These are phyloP conservation scores for Salix dunnii DNA, from an alignment of 345 rosid genomes.

Conservation along the genomic window DNA sequence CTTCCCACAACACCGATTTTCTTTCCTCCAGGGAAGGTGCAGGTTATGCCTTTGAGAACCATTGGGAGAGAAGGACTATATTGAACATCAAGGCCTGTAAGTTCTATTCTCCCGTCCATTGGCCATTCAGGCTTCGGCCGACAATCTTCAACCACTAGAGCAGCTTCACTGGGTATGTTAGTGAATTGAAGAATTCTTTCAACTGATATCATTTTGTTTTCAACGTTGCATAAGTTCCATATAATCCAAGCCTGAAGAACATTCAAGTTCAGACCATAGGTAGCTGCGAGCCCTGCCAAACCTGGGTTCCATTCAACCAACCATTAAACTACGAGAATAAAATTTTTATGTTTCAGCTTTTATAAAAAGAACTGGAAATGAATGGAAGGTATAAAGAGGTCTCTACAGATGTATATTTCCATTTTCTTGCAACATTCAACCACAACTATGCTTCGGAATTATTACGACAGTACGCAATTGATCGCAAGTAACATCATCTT, in stretches of 20 bases:
- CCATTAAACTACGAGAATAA: not conserved
- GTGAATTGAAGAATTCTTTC: conserved; percentile 69
- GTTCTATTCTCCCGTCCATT: conserved; percentile 42
- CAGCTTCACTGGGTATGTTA: conserved; percentile 53
- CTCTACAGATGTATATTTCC: not conserved
- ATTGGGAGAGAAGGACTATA: conserved; percentile 52
- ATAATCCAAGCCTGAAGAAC: conserved; percentile 78
- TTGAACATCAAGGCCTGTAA: conserved; percentile 47
- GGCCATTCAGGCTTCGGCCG: conserved; percentile 59
- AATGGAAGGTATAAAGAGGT: not conserved
- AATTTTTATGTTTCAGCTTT: not conserved
- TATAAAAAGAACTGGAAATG: not conserved
- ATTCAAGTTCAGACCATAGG: conserved; percentile 63
- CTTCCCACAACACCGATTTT: conserved; percentile 89
- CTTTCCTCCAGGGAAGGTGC: conserved; percentile 59
- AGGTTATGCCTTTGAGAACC: conserved; percentile 61
- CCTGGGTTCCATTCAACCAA: conserved; percentile 33
- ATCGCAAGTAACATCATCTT: not conserved
- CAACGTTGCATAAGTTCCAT: conserved; percentile 73
- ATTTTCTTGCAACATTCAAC: not conserved
- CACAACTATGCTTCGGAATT: not conserved
- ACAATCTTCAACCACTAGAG: conserved; percentile 36
- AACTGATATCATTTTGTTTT: conserved; percentile 76
- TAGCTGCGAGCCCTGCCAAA: conserved; percentile 60
- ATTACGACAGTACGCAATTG: not conserved